Evolutionary conservation across 1,284 basidiomycete species (phyloP).

Genomic region (Cystobasidium pallidum): DNA sequence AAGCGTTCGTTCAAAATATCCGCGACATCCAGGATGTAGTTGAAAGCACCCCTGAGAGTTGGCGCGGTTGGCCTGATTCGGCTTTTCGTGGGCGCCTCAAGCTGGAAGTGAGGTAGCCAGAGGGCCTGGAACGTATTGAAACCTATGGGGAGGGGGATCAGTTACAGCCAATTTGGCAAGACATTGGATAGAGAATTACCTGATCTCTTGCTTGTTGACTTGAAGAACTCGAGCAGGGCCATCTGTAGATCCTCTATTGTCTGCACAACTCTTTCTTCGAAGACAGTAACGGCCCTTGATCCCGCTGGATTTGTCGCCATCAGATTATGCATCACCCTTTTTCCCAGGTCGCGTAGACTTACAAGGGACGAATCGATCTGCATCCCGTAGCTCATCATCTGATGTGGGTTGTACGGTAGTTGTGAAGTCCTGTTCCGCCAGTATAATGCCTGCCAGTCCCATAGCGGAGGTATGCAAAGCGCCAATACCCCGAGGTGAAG

Average conservation of each 20-base stretch:
- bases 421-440: constrained; percentile 68
- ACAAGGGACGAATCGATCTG: constrained; percentile 65
- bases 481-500: constrained; percentile 72
- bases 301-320: constrained; percentile 32
- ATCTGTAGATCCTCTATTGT: constrained; percentile 49
- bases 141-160: constrained; percentile 59
- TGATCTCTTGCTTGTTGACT: constrained; percentile 46
- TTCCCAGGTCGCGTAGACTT: constrained; percentile 41
- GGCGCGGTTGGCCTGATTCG: constrained; percentile 66
- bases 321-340: background rate
- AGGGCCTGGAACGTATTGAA: constrained; percentile 48
- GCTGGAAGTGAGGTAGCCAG: constrained; percentile 47
- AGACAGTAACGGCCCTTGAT: constrained; percentile 46
- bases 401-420: constrained; percentile 68
- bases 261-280: constrained; percentile 46
- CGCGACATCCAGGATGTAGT: constrained; percentile 68
- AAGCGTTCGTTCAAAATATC: constrained; percentile 66
- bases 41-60: constrained; percentile 73
- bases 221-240: constrained; percentile 49
- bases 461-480: constrained; percentile 80
- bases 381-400: constrained; percentile 69
- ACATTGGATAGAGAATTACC: constrained; percentile 54
- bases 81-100: constrained; percentile 22
- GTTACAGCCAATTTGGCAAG: constrained; percentile 55
- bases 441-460: constrained; percentile 71